A percentile compares a stretch with the other conserved stretches of the same genome.
phyloP scores from a whole-genome alignment of 1,284 basidiomycete species.

The Ustilago crameri region DNA sequence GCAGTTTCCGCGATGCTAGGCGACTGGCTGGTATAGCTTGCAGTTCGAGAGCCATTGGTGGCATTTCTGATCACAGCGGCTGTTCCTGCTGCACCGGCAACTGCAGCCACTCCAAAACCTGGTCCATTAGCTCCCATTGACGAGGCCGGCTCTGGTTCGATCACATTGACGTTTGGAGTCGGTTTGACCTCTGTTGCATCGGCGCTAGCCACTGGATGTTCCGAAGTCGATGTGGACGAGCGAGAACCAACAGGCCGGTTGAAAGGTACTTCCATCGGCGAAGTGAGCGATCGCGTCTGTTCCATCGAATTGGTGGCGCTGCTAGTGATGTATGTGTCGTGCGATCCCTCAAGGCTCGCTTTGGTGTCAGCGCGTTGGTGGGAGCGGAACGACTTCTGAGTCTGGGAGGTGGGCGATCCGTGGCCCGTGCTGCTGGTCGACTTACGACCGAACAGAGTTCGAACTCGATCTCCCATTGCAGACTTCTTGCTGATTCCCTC shows the following conservation, averaged over 20 bases:
- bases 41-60: constrained; percentile 29
- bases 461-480: constrained; percentile 43
- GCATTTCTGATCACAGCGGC: constrained; percentile 15
- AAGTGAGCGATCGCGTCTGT: constrained; percentile 25
- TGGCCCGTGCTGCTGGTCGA: constrained; percentile 40
- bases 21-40: constrained; percentile 35
- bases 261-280: constrained; percentile 26
- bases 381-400: constrained; percentile 8
- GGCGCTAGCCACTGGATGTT: constrained; percentile 17
- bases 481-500: constrained; percentile 27
- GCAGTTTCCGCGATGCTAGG: constrained; percentile 13
- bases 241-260: constrained; percentile 22
- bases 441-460: constrained; percentile 49
- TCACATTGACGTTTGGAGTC: constrained; percentile 22
- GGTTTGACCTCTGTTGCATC: constrained; percentile 27
- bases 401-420: constrained; percentile 24
- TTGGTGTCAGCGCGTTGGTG: constrained; percentile 28
- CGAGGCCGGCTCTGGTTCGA: constrained; percentile 9
- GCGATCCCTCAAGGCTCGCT: constrained; percentile 34
- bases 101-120: constrained; percentile 14
- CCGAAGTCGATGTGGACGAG: constrained; percentile 36
- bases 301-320: constrained; percentile 43
- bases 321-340: constrained; percentile 36
- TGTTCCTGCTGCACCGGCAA: constrained; percentile 4
- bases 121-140: constrained; percentile 10